A percentile compares a stretch with the other conserved stretches of the same genome.
phyloP scores from a whole-genome alignment of 306 rosid genomes.

The Sicyos edulis region DNA sequence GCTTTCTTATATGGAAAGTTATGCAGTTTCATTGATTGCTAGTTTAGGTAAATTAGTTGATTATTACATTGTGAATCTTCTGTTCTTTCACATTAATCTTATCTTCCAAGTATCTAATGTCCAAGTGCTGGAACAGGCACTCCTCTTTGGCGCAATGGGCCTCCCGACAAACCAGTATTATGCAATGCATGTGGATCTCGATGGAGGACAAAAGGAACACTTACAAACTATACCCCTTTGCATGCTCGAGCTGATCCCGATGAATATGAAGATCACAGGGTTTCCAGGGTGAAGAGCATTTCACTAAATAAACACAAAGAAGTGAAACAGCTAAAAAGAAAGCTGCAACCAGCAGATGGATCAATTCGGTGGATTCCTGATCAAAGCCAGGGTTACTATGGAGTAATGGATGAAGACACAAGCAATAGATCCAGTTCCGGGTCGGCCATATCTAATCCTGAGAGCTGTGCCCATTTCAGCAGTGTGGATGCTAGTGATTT shows the following conservation, averaged over 20 bases:
- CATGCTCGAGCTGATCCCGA: constrained; percentile 89
- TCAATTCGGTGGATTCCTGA: constrained; percentile 42
- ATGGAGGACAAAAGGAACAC: constrained; percentile 99
- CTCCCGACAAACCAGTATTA: constrained; percentile 92
- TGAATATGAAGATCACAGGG: constrained; percentile 67
- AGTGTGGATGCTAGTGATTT: constrained; percentile 81
- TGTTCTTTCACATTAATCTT: constrained; percentile 15
- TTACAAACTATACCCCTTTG: constrained; percentile 89
- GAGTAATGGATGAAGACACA: constrained; percentile 63
- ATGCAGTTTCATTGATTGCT: neutral
- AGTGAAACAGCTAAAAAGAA: constrained; percentile 60
- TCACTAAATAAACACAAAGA: constrained; percentile 70
- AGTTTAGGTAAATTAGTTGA: neutral
- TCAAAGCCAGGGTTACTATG: constrained; percentile 56
- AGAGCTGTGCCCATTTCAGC: constrained; percentile 84
- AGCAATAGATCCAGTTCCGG: constrained; percentile 97
- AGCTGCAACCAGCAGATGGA: constrained; percentile 47
- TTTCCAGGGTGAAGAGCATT: constrained; percentile 60
- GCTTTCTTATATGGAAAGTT: neutral
- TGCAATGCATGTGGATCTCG: constrained; percentile 99
- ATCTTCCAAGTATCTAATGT: constrained; percentile 12
- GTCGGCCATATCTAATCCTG: constrained; percentile 90
- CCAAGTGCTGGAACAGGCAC: constrained; percentile 56
- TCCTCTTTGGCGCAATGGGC: constrained; percentile 99
- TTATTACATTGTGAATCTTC: neutral